Base-by-base conservation (phyloP, 352 stramenopile species). In the Pythium phragmitis region DNA sequence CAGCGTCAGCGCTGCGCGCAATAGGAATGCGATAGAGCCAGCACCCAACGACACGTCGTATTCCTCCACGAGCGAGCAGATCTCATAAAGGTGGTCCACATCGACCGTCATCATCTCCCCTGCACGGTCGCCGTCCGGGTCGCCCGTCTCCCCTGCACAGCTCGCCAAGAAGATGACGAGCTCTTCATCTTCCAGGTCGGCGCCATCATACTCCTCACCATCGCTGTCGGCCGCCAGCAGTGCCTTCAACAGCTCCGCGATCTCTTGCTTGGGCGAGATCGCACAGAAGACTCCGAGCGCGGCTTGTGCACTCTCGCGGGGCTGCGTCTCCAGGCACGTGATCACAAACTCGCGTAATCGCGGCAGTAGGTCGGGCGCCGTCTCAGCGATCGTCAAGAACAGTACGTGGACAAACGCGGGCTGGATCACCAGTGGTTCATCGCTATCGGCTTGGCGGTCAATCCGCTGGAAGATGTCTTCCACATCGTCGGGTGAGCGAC, bases 131-230 rank as follows among this genome's bases (percentile, higher is more conserved):
- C 23, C 61, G 9, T 21, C 13, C 2, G 34, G 34, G 7, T 13
- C 34, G 7, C 34, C 34, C 11, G 34, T 39, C n/a, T 61, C 60
- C 2, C 45, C 28, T 37, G 73, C 77, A 52, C 71, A 73, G 48
- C 77, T 87, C 5, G 82, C 71, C 7, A 91, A 72, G 60, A 91
- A 88, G 51, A 87, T 75, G 57, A 89, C 67, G 3, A 86, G 53
- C 14, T 89, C 76, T 2, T 87, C 71, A 53, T 91, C 80, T 5
- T 69, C 74, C 0, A 91, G 52, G 12, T 89, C 76, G 3, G 85
- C 70, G 51, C 88, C 79, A 6, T 68, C 74, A 0, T 89, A 50
- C 49, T 73, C 67, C 33, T 64, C 65, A 8, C 61, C 43, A 4
- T 61, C 52, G 13, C 69, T 70, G 13, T 74, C 57, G 49, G 62